Conservation (phyloP, 1,284 basidiomycete genomes). For the Austroboletus olivaceoglutinosus region DNA sequence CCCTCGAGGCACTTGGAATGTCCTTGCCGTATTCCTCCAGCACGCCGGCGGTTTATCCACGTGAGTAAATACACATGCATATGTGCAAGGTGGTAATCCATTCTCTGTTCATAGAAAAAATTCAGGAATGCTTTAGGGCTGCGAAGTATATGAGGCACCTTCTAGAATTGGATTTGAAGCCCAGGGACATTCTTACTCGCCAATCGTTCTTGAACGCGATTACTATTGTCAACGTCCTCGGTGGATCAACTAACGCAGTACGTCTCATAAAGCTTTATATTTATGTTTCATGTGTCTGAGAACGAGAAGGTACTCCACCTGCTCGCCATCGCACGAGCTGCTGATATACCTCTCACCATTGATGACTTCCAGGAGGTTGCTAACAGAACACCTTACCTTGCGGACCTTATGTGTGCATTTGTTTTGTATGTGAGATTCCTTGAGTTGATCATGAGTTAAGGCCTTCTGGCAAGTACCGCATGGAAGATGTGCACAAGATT, state of each 20-base stretch:
- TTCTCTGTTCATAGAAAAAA: constrained; percentile 56
- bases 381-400: constrained; percentile 90
- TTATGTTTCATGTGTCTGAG: background rate
- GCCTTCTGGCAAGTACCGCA: constrained; percentile 92
- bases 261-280: constrained; percentile 19
- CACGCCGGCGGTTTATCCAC: constrained; percentile 76
- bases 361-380: constrained; percentile 93
- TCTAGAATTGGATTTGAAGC: constrained; percentile 85
- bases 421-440: background rate
- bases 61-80: constrained; percentile 35
- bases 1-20: constrained; percentile 89
- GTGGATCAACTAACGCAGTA: constrained; percentile 91
- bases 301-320: constrained; percentile 76
- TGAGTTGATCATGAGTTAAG: constrained; percentile 35
- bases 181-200: constrained; percentile 89
- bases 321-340: constrained; percentile 90
- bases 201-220: constrained; percentile 93
- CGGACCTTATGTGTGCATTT: constrained; percentile 74
- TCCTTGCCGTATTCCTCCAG: constrained; percentile 87
- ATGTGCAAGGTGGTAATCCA: constrained; percentile 3
- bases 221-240: constrained; percentile 78
- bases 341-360: constrained; percentile 83
- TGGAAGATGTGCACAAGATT: constrained; percentile 94
- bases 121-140: constrained; percentile 81
- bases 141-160: constrained; percentile 81